Percentiles rank a stretch among this genome's conserved stretches.
These are phyloP conservation scores for Elsinoe fawcettii DNA, from an alignment of 2,329 filamentous ascomycete genomes.

Conservation along the genomic window DNA sequence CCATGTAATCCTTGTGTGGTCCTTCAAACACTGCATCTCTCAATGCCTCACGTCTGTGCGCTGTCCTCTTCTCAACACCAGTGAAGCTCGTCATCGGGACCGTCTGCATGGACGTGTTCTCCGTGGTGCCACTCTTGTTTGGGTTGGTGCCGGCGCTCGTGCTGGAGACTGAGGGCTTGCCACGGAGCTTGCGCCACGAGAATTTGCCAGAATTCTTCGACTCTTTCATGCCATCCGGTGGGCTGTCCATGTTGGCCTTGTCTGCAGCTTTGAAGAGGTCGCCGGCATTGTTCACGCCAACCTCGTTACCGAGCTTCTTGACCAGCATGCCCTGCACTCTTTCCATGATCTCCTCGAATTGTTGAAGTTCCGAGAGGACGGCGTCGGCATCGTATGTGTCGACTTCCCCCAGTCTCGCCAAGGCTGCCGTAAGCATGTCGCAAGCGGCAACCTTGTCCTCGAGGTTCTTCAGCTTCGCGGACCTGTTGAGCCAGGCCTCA, in stretches of 20 bases:
- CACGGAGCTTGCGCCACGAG: conserved; percentile 82
- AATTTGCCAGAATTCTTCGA: conserved; percentile 62
- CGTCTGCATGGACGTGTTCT: conserved; percentile 48
- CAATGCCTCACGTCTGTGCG: conserved; percentile 25
- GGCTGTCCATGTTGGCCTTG: conserved; percentile 30
- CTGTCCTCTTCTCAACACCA: conserved; percentile 57
- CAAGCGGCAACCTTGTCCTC: conserved; percentile 93
- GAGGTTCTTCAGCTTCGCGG: conserved; percentile 81
- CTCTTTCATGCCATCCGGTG: conserved; percentile 35
- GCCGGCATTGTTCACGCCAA: conserved; percentile 70
- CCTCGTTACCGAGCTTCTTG: conserved; percentile 87
- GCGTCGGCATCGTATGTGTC: conserved; percentile 88
- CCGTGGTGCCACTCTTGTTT: conserved; percentile 37
- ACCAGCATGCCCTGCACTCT: conserved; percentile 68
- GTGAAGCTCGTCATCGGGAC: conserved; percentile 62
- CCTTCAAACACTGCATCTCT: conserved; percentile 64
- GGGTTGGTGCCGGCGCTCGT: conserved; percentile 26
- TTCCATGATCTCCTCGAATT: conserved; percentile 75
- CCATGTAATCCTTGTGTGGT: conserved; percentile 86
- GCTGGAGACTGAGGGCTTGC: conserved; percentile 64
- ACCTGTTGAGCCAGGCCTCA: conserved; percentile 89
- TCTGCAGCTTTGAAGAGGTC: conserved; percentile 65
- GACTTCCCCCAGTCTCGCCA: conserved; percentile 63
- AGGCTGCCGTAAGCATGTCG: conserved; percentile 79
- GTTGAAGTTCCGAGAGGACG: conserved; percentile 88